Base-by-base conservation (phyloP, 2,329 filamentous ascomycete genomes). In the Byssothecium circinans region DNA sequence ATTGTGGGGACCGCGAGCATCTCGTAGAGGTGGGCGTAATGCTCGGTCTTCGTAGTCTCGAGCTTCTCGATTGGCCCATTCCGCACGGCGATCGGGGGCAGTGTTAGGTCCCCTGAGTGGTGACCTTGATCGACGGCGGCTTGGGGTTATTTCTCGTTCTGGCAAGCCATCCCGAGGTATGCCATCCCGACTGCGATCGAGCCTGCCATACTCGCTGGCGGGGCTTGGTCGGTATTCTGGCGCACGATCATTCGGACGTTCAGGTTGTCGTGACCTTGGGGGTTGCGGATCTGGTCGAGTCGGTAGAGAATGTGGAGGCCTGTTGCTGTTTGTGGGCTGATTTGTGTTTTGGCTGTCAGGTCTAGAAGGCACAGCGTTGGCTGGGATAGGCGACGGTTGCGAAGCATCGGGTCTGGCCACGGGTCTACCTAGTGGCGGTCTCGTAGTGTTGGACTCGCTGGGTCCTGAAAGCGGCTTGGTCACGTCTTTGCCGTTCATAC, bases 261-360 rank as follows among this genome's bases (percentile, higher is more conserved):
- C 67, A 18, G 52, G 38, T 33, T 61, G 61, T 30, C 68, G 62
- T 17, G 53, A 38, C 19, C 74, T 74, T 0, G 77, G 76, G 37
- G 80, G 80, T 7, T 80, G 81, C 10, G 82, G 75, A 53, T 85
- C 81, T 14, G 83, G 83, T 45, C 82, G 76, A 44, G 71, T 82
- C 1, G 84, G 84, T 6, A 86, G 69, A 14, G 68, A 67, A 53
- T 75, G 75, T 22, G 70, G 58, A 38, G 57, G 49, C 47, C 68
- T 64, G 19, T 58, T 54, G 34, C 54, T 46, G 32, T 58, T 51
- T 19, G 60, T 43, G n/a, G 53, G 46, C 40, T 70, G 68, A 8
- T 56, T 50, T 22, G 61, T 55, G 48, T 65, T 61, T 18, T 64
- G 65, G 19, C 57, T 59, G 20, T 74, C 67, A 22, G 66, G 64